Evolutionary conservation across 2,329 filamentous ascomycete genomes (phyloP), one percentile per base, ranked within the genome.

Genomic region (Sclerotinia borealis): DNA sequence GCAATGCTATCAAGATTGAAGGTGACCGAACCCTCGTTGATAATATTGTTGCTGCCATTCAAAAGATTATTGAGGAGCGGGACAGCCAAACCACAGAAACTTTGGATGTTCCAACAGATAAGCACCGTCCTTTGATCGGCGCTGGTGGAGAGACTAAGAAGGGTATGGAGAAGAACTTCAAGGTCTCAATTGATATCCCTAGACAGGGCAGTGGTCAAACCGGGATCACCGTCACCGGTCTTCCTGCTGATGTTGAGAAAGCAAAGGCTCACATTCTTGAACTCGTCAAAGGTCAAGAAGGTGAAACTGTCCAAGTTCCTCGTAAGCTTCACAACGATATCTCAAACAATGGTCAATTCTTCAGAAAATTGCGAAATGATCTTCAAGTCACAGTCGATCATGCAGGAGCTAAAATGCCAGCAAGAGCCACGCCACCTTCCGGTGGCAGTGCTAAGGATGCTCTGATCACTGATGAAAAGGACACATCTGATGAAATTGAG

Each of bases 351-450:
- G 95, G 93, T 1, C 88, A 92, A 70, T 90, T 98, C 79, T 97
- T 98, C 89, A 91, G 93, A 68, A 89, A 87, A 71, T 86, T 99
- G 48, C 87, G 90, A 68, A 93, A 87, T 76, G 90, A 97, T 73
- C 84, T 91, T 77, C 88, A 91, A 69, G 92, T 99, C 68, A 95
- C 89, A 0, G 90, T 99, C 60, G 93, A 98, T 76, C 95, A 98
- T 74, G 90, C 86, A 62, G 92, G 93, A 50, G 86, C 95, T 65
- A 79, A 88, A 63, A 80, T 90, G 4, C 95, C 95, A 7, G 75
- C 86, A 45, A 92, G 88, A 78, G 84, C 89, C 11, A 75, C 78
- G 34, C 77, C 84, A 75, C 78, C 73, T 66, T 82, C 85, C 27
- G 80, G 81, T 45, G 88, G 85, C 67, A 85, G 84, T 50, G 83